Base-by-base conservation (phyloP, 2,329 filamentous ascomycete species). In the Hortaea werneckii region DNA sequence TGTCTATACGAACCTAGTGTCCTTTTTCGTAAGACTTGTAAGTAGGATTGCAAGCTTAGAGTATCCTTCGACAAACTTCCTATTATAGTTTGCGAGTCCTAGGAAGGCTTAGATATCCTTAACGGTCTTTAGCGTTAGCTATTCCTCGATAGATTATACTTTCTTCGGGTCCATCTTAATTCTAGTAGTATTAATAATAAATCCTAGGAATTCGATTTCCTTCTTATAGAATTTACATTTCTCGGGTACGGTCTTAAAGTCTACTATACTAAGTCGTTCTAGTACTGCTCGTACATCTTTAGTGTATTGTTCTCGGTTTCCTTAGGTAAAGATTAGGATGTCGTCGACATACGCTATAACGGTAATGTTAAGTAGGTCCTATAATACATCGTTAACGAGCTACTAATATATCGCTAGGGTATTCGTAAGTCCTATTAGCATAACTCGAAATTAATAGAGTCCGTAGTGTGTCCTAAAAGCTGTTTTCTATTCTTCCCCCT, bases 151-250 rank as follows among this genome's bases (percentile, higher is more conserved):
- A 30, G 46, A 46, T 37, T 46, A 43, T 8, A 61, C 52, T 39
- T 63, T 62, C 5, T 47, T 45, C 40, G 40, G 47, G 43, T 63
- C 45, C 38, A 65, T 60, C 12, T 40, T 29, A 12, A 67, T 51
- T 43, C 56, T 45, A 35, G 53, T 39, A 11, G 40, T 44, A 11
- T 40, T 43, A 30, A 66, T 59, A 41, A 58, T 58, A 49, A 57
- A 64, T 28, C 56, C 49, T 34, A 67, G 49, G 47, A 59, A 67
- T 13, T 59, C 47, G 29, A 59, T 50, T 48, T 55, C 34, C 28
- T 58, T 48, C 35, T 48, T 50, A 46, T 59, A 49, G 48, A 65
- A 66, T 40, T 58, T 40, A 49, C 48, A 64, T 50, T 66, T 66
- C 4, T 56, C 29, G 5, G 41, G 41, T 13, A 37, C 43, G 1